Conservation (phyloP, 768 basidiomycete species). For the Calocera cornea region DNA sequence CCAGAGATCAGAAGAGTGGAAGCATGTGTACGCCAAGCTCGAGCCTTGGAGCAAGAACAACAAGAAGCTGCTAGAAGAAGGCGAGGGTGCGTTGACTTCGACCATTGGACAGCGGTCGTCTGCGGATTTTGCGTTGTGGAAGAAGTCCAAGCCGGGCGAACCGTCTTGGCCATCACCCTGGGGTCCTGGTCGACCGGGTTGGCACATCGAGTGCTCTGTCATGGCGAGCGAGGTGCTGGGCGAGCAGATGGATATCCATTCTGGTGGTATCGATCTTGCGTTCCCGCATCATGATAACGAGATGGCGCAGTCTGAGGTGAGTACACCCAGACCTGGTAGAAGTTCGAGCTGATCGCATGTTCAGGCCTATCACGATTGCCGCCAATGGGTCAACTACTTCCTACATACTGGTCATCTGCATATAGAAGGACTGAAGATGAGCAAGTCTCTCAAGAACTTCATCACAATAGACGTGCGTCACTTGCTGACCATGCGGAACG, state of each 20-base stretch:
- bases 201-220: constrained; percentile 99
- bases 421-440: constrained; percentile 98
- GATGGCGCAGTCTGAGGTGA: constrained; percentile 86
- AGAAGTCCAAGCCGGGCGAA: constrained; percentile 89
- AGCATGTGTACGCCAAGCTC: constrained; percentile 82
- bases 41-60: constrained; percentile 96
- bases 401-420: constrained; percentile 96
- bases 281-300: constrained; percentile 99
- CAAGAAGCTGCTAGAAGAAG: constrained; percentile 73
- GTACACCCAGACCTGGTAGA: neutral
- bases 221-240: constrained; percentile 92
- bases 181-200: constrained; percentile 91
- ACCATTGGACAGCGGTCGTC: constrained; percentile 58
- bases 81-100: constrained; percentile 60
- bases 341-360: constrained; percentile 10
- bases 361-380: constrained; percentile 85
- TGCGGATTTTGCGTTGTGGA: constrained; percentile 96
- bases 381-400: constrained; percentile 97
- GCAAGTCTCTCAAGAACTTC: constrained; percentile 97
- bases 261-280: constrained; percentile 91
- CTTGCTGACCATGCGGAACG: too few relatives aligned
- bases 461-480: constrained; percentile 61
- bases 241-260: constrained; percentile 90
- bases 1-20: constrained; percentile 23
- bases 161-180: constrained; percentile 94